Conservation (phyloP, 139 green algal species). For the Spirogloea muscicola region DNA sequence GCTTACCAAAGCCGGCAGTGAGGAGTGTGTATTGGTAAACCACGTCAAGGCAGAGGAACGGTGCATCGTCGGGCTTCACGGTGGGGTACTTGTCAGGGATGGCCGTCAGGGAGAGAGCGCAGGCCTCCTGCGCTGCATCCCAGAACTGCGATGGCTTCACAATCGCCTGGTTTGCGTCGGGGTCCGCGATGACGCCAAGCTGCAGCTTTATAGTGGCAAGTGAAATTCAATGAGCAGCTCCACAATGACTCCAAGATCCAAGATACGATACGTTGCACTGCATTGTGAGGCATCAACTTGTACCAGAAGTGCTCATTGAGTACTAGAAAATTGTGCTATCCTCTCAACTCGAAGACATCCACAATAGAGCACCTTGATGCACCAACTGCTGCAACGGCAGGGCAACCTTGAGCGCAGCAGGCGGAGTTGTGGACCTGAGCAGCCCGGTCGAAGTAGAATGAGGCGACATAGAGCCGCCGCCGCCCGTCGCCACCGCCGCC, state of each 20-base stretch:
- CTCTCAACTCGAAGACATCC: no score
- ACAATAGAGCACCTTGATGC: no score
- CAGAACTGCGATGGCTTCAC: slow-evolving; percentile 54
- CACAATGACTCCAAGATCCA: no score
- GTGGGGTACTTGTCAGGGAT: slow-evolving; percentile 22
- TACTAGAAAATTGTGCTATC: no score
- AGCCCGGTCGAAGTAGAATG: slow-evolving; percentile 91
- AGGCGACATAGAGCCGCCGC: slow-evolving; percentile 80
- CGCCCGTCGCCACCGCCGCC: slow-evolving; percentile 37
- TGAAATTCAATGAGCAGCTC: no score
- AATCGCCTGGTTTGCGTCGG: slow-evolving; percentile 37
- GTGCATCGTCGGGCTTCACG: slow-evolving; percentile 52
- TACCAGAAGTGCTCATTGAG: no score
- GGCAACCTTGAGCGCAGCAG: no score
- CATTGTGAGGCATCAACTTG: no score
- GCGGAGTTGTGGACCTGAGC: slow-evolving; percentile 51
- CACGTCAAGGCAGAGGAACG: slow-evolving; percentile 92
- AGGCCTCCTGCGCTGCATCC: slow-evolving; percentile 53
- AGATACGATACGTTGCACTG: no score
- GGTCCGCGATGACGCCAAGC: slow-evolving; percentile 42
- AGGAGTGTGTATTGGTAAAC: slow-evolving; percentile 81
- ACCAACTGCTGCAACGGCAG: no score
- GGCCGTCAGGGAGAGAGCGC: slow-evolving; percentile 10
- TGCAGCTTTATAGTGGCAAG: no score
- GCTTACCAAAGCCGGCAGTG: slow-evolving; percentile 75